Conservation (phyloP, 1,139 yeast species). For the Pichia inconspicua region DNA sequence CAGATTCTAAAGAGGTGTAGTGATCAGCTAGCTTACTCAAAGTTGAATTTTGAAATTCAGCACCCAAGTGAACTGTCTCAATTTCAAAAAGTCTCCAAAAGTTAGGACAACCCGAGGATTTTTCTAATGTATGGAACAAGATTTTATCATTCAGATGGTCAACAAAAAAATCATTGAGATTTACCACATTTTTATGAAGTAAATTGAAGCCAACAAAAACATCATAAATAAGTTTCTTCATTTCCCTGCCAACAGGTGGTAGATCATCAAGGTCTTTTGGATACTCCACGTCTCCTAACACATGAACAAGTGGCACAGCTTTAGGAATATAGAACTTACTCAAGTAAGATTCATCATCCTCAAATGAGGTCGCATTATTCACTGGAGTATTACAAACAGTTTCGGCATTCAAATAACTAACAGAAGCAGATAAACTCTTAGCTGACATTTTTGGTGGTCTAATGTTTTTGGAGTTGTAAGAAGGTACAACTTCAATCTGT, state of each 20-base stretch:
- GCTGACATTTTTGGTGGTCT: neutral
- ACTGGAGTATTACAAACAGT: neutral
- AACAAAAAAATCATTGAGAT: constrained; percentile 27
- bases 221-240: constrained; percentile 33
- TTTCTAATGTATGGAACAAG: constrained; percentile 23
- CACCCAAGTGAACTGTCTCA: constrained; percentile 20
- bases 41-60: constrained; percentile 10
- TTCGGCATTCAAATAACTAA: neutral
- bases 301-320: constrained; percentile 33
- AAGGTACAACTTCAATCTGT: neutral
- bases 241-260: constrained; percentile 25
- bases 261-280: constrained; percentile 25
- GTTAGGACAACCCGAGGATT: constrained; percentile 24
- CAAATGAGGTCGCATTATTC: constrained; percentile 22
- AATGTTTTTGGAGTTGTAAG: neutral
- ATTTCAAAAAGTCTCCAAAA: constrained; percentile 38
- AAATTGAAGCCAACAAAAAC: constrained; percentile 35
- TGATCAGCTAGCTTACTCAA: constrained; percentile 1
- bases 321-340: constrained; percentile 31
- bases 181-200: constrained; percentile 28
- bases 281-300: constrained; percentile 26
- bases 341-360: constrained; percentile 33
- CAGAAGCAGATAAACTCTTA: neutral
- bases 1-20: constrained; percentile 2
- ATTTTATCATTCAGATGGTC: constrained; percentile 29